Evolutionary conservation across 495 filamentous ascomycete genomes (phyloP), one percentile per base, ranked within the genome.

Genomic region (Aspergillus homomorphus): DNA sequence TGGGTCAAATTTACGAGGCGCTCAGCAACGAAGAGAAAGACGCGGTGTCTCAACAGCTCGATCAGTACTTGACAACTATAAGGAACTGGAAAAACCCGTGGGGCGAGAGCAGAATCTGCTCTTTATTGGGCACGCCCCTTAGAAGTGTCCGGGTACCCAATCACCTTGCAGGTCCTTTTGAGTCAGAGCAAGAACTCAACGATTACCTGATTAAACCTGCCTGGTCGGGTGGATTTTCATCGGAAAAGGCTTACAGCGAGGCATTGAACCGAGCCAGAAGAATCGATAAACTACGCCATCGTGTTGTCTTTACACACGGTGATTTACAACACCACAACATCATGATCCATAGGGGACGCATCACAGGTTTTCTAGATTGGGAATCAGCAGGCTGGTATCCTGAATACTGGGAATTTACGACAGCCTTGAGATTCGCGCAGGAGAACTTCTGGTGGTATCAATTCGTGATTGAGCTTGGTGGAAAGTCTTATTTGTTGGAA

Each of bases 381-480:
- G 80, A 82, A 62, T 69, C 70, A 2, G 66, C 72, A 26, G 80
- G 80, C 18, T 85, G 77, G 76, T 80, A 75, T 64, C 77, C 80
- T 22, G 69, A 76, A 48, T 82, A 84, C 63, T 83, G 80, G 81
- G 81, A 83, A 51, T 82, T 68, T n/a, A 73, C 66, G n/a, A 69
- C 67, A 14, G 70, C 69, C 4, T 51, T 66, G 44, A 58, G 61
- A 42, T 61, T 63, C 30, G 51, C 61, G 14, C 45, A 2, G 23
- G 63, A 66, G 28, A 30, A 54, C 20, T 60, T 65, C 45, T 63
- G 55, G 67, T 69, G 62, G 64, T 65, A 63, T 42, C 30, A 57
- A 16, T 66, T 69, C 21, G 49, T 66, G 12, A 28, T 65, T 4
- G 24, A 24, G n/a, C 59, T 66, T 61, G 58, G 64, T 24, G 60